Base-by-base conservation (phyloP, 2,329 filamentous ascomycete genomes). In the Leptographium flavum region DNA sequence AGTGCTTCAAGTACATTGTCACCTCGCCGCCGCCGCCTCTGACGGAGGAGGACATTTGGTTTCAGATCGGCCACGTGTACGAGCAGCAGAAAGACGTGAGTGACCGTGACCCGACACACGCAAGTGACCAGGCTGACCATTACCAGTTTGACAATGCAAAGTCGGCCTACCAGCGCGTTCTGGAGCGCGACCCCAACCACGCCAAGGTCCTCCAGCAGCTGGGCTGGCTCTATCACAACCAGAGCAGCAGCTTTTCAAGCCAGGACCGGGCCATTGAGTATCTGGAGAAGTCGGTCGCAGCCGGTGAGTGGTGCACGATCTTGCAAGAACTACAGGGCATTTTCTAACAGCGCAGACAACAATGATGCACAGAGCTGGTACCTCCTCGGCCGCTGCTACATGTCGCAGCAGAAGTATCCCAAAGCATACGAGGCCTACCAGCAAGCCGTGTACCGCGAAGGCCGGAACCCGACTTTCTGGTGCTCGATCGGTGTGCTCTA, bases 1-100 rank as follows among this genome's bases (percentile, higher is more conserved):
- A 95, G 86, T 96, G 92, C 69, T 98, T 98, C 69, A 92, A 92
- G 64, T 96, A 94, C 60, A 98, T 98, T 54, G 88, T 96, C 51
- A 83, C 77, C 54, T 88, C 94, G 44, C 90, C 92, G 25, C 92
- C 92, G 3, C 81, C 86, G 4, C 92, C 92, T 3, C 64, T 98
- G 55, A 95, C 88, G 0, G 88, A 96, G 61, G 90, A 96, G 62
- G 92, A 98, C 56, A 98, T 98, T 49, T 96, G 90, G 90, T 98
- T 98, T 69, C 92, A 98, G 63, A 96, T 98, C 58, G 92, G 92
- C 23, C 92, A 98, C 62, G 92, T 98, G 42, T 88, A 98, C 57
- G 92, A 98, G 60, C 92, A 96, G 58, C 90, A 96, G 63, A 96
- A 96, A 72, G 92, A 98, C 58, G 88, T 94, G 71, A 67, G 87